Conservation (phyloP, 1,284 basidiomycete species). For the Meira nashicola region DNA sequence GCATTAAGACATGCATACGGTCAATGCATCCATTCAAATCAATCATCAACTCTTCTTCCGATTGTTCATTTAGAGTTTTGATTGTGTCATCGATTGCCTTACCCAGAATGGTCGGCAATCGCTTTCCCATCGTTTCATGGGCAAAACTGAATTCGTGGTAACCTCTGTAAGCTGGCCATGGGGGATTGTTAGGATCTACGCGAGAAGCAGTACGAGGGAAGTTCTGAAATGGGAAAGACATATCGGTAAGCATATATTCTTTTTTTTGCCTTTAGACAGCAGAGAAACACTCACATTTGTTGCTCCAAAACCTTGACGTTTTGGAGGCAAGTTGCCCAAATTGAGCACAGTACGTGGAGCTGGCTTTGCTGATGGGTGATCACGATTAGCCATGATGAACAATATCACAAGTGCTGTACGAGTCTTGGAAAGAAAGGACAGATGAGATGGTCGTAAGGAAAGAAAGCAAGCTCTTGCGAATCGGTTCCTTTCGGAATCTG, state of each 20-base stretch:
- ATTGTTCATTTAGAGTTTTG: constrained; percentile 73
- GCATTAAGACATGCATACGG: constrained; percentile 53
- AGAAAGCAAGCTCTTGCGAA: too few species aligned
- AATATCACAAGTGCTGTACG: not conserved
- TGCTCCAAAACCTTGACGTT: constrained; percentile 39
- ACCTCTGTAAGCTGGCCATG: constrained; percentile 80
- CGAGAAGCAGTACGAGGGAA: constrained; percentile 41
- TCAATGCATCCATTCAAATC: constrained; percentile 84
- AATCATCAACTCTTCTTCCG: constrained; percentile 73
- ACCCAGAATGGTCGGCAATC: constrained; percentile 88
- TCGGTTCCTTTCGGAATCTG: too few species aligned
- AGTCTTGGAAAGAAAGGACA: not conserved
- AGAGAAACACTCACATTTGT: constrained; percentile 18
- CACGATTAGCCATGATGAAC: constrained; percentile 5
- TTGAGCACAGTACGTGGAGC: constrained; percentile 50
- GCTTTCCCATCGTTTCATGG: constrained; percentile 68
- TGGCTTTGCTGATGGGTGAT: constrained; percentile 29
- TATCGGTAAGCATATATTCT: constrained; percentile 12
- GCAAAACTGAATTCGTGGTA: constrained; percentile 69
- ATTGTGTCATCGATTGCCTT: constrained; percentile 92
- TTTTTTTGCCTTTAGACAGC: not conserved
- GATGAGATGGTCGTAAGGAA: too few species aligned
- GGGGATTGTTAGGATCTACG: constrained; percentile 81
- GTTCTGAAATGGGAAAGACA: constrained; percentile 12
- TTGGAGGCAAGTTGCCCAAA: constrained; percentile 51